phyloP scores from a whole-genome alignment of 768 basidiomycete genomes.

The Hypholoma sublateritium region DNA sequence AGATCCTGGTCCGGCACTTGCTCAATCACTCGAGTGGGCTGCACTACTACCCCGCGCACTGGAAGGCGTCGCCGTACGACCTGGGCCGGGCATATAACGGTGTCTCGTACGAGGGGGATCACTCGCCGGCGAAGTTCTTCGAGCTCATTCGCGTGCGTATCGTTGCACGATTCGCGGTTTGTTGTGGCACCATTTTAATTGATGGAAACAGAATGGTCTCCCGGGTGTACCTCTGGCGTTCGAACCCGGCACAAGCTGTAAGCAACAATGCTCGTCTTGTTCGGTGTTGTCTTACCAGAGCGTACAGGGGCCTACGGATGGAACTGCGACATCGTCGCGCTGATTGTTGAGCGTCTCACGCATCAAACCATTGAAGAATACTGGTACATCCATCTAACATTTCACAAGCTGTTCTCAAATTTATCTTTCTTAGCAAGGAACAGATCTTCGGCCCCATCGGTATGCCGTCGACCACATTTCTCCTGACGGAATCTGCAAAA shows the following conservation, averaged over 20 bases:
- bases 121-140: conserved; percentile 20
- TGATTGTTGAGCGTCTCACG: conserved; percentile 25
- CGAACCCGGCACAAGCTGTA: conserved; percentile 32
- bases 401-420: neutral
- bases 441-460: conserved; percentile 31
- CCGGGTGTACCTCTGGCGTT: conserved; percentile 26
- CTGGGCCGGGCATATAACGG: conserved; percentile 17
- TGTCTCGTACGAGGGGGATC: conserved; percentile 15
- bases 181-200: neutral
- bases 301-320: conserved; percentile 28
- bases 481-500: conserved; percentile 23
- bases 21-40: conserved; percentile 33
- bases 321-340: conserved; percentile 26
- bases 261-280: neutral
- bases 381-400: conserved; percentile 19
- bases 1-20: conserved; percentile 26
- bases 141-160: conserved; percentile 16
- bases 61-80: neutral
- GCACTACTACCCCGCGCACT: conserved; percentile 15
- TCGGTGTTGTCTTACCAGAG: neutral
- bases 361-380: conserved; percentile 27
- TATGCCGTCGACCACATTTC: conserved; percentile 26
- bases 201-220: conserved; percentile 18
- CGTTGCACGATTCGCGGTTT: neutral
- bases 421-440: conserved; percentile 18